Evolutionary conservation across 345 rosid genomes (phyloP).

Genomic region (Ricinus communis): DNA sequence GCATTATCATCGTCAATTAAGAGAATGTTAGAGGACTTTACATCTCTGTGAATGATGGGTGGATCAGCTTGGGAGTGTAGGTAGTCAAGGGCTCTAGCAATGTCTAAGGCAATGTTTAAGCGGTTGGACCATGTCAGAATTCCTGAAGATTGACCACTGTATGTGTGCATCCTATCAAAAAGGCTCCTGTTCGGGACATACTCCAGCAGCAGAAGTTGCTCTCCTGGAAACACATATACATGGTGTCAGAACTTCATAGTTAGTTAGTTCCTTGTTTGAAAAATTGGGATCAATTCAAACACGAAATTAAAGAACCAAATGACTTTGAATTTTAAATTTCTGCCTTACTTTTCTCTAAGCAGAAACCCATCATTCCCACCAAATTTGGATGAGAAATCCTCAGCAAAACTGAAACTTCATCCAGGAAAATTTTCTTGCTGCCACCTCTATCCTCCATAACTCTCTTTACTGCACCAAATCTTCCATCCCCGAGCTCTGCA

Average conservation of each 20-base stretch:
- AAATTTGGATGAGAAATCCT: slow-evolving; percentile 53
- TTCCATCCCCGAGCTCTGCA: slow-evolving; percentile 49
- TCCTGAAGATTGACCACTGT: slow-evolving; percentile 31
- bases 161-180: slow-evolving; percentile 45
- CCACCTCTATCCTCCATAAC: slow-evolving; percentile 52
- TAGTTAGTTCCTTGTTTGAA: too few relatives aligned
- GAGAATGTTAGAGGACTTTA: slow-evolving; percentile 56
- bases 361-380: slow-evolving; percentile 49
- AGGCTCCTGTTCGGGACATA: slow-evolving; percentile 45
- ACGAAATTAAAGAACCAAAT: too few relatives aligned
- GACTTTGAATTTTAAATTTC: too few relatives aligned
- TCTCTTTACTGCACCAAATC: slow-evolving; percentile 48
- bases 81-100: slow-evolving; percentile 45
- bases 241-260: too few relatives aligned
- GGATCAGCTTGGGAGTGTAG: slow-evolving; percentile 45
- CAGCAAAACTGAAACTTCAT: slow-evolving; percentile 50
- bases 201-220: slow-evolving; percentile 46
- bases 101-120: slow-evolving; percentile 43
- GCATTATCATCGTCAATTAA: slow-evolving; percentile 36
- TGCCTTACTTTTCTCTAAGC: slow-evolving; percentile 44
- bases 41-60: slow-evolving; percentile 54
- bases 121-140: slow-evolving; percentile 43
- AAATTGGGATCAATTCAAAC: too few relatives aligned
- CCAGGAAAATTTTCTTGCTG: slow-evolving; percentile 49
- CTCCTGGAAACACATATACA: slow-evolving; percentile 27